phyloP scores from a whole-genome alignment of 768 basidiomycete genomes.

The Mycena maculata region DNA sequence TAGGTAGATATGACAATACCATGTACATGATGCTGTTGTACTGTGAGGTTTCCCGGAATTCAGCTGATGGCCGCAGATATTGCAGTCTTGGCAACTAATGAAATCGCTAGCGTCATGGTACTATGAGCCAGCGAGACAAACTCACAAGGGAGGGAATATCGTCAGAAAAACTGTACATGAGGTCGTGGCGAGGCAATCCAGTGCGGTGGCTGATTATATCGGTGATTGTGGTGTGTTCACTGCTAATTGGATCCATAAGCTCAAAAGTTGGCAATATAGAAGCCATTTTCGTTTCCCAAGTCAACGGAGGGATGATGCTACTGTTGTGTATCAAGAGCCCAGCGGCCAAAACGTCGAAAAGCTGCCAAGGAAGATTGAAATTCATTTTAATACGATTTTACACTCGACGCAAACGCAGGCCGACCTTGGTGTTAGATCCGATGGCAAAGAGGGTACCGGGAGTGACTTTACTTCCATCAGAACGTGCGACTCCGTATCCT shows the following conservation, averaged over 20 bases:
- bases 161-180: no score
- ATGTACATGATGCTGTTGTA: constrained; percentile 44
- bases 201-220: constrained; percentile 44
- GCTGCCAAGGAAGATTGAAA: neutral
- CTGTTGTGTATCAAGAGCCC: constrained; percentile 33
- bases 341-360: constrained; percentile 30
- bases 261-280: constrained; percentile 31
- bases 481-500: constrained; percentile 30
- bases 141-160: no score
- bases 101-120: no score
- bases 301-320: constrained; percentile 17
- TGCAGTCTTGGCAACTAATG: constrained; percentile 30
- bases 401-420: no score
- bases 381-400: neutral
- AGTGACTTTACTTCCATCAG: constrained; percentile 20
- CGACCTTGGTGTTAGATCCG: constrained; percentile 35
- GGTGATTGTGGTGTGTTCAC: constrained; percentile 35
- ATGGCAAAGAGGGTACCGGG: constrained; percentile 27
- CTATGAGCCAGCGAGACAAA: no score
- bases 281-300: constrained; percentile 33
- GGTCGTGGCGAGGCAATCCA: constrained; percentile 41
- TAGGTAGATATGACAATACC: constrained; percentile 37
- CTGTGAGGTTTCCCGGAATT: constrained; percentile 40
- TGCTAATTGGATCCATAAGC: constrained; percentile 30
- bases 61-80: constrained; percentile 37